Conservation (phyloP, 176 grass and related monocot genomes). For the Hordeum vulgare region MorexV3_pseudomolecules_assembly NC_058521.1:518090600-518091099, state of each 20-base stretch:
- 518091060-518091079: slow-evolving; percentile 77
- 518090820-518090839: background rate
- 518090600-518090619: background rate
- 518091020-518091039: slow-evolving; percentile 45
- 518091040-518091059: slow-evolving; percentile 73
- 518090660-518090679: background rate
- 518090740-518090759: background rate
- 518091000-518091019: background rate
- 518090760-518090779: background rate
- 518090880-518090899: slow-evolving; percentile 86
- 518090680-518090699: background rate
- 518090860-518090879: slow-evolving; percentile 97
- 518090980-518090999: background rate
- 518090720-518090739: background rate
- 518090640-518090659: background rate
- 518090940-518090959: slow-evolving; percentile 33
- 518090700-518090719: background rate
- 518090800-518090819: background rate
- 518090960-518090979: background rate
- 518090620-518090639: background rate
- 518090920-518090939: slow-evolving; percentile 70
- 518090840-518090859: slow-evolving; percentile 67
- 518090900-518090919: slow-evolving; percentile 71
- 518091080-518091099: slow-evolving; percentile 66
- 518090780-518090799: background rate